Percentiles rank a stretch among this genome's conserved stretches.
Conservation (phyloP, 352 stramenopile species). For the Phytophthora sojae region DNA sequence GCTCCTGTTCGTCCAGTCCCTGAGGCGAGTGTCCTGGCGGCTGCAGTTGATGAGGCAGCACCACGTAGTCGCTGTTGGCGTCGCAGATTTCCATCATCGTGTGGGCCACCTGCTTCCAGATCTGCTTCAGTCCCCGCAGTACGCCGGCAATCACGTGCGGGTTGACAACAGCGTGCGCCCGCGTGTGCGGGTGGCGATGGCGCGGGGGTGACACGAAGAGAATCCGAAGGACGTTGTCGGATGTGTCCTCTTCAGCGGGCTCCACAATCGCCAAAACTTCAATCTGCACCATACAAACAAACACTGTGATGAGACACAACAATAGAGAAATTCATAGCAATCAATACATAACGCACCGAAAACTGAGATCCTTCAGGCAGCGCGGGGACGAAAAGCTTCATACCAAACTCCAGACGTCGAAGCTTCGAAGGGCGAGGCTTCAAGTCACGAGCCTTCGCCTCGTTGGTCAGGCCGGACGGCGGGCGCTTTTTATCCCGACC, state of each 20-base stretch:
- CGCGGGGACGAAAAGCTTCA: slow-evolving; percentile 65
- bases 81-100: slow-evolving; percentile 54
- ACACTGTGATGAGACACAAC: not conserved
- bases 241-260: slow-evolving; percentile 35
- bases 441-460: slow-evolving; percentile 23
- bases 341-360: slow-evolving; percentile 47
- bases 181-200: slow-evolving; percentile 28
- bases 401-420: slow-evolving; percentile 66
- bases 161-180: slow-evolving; percentile 41
- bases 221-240: slow-evolving; percentile 48
- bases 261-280: slow-evolving; percentile 55
- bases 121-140: slow-evolving; percentile 52
- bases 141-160: slow-evolving; percentile 54
- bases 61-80: slow-evolving; percentile 24
- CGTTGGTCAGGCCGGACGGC: slow-evolving; percentile 26
- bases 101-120: slow-evolving; percentile 64
- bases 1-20: slow-evolving; percentile 30
- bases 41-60: slow-evolving; percentile 28
- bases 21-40: slow-evolving; percentile 7
- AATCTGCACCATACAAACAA: slow-evolving; percentile 33
- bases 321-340: slow-evolving; percentile 1
- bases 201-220: slow-evolving; percentile 46
- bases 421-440: slow-evolving; percentile 13
- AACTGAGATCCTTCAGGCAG: slow-evolving; percentile 63
- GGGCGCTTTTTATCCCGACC: slow-evolving; percentile 33